A percentile compares a stretch with the other conserved stretches of the same genome.
Evolutionary conservation across 306 rosid species (phyloP).

Genomic region (Quillaja saponaria): DNA sequence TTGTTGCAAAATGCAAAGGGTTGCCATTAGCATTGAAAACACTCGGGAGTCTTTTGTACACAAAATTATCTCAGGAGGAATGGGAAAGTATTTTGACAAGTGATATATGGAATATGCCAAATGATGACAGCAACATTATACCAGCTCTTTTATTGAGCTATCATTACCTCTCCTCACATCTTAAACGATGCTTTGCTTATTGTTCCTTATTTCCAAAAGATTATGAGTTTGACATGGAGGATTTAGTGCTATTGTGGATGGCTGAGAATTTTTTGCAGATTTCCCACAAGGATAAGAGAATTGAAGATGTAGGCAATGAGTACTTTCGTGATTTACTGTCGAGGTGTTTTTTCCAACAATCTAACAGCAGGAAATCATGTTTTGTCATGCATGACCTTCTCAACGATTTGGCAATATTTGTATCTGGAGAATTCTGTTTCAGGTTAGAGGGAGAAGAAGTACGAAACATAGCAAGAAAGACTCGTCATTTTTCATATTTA

Average conservation of each 20-base stretch:
- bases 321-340: conserved; percentile 24
- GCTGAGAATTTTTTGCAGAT: conserved; percentile 31
- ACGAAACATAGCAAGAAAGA: too few species aligned
- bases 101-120: conserved; percentile 18
- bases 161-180: conserved; percentile 4
- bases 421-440: conserved; percentile 1
- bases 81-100: neutral
- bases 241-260: conserved; percentile 10
- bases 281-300: neutral
- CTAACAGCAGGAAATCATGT: neutral
- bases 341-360: conserved; percentile 32
- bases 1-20: conserved; percentile 28
- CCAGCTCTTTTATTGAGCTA: conserved; percentile 34
- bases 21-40: conserved; percentile 39
- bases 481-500: conserved; percentile 23
- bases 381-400: conserved; percentile 46
- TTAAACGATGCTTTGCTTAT: conserved; percentile 26
- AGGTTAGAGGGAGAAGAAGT: neutral
- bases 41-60: conserved; percentile 28
- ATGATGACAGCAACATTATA: neutral
- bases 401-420: conserved; percentile 32
- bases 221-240: conserved; percentile 11
- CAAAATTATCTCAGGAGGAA: neutral
- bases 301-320: conserved; percentile 25
- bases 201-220: conserved; percentile 34